phyloP scores from a whole-genome alignment of 2,329 filamentous ascomycete species.

The Alternaria sp. region DNA sequence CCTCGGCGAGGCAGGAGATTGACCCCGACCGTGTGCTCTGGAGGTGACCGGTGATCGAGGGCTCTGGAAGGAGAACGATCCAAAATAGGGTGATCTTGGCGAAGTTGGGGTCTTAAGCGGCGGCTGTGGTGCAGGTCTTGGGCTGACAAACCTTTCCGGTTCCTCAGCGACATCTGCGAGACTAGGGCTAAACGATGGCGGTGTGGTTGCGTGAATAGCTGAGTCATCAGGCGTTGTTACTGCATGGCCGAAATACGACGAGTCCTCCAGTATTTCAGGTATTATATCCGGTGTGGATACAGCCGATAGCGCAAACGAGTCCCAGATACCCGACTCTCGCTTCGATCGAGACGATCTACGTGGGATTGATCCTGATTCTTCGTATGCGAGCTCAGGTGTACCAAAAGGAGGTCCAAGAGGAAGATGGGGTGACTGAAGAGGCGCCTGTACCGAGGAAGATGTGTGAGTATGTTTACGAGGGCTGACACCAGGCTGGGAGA shows the following conservation, averaged over 20 bases:
- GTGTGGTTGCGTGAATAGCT: constrained; percentile 50
- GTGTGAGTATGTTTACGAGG: constrained; percentile 50
- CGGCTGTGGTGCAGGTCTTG: constrained; percentile 46
- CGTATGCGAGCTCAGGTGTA: constrained; percentile 25
- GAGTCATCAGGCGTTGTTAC: constrained; percentile 55
- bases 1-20: constrained; percentile 37
- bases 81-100: constrained; percentile 39
- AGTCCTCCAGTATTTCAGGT: constrained; percentile 41
- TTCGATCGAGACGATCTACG: constrained; percentile 28
- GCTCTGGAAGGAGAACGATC: constrained; percentile 38
- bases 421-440: constrained; percentile 50
- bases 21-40: constrained; percentile 30
- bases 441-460: constrained; percentile 53
- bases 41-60: constrained; percentile 32
- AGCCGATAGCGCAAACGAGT: constrained; percentile 35
- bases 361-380: not conserved
- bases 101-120: constrained; percentile 37
- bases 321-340: constrained; percentile 47
- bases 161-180: constrained; percentile 51
- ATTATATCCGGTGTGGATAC: constrained; percentile 28
- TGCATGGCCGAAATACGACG: constrained; percentile 48
- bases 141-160: constrained; percentile 45
- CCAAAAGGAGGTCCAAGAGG: constrained; percentile 32
- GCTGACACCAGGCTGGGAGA: constrained; percentile 62
- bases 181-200: constrained; percentile 51